A percentile compares a stretch with the other conserved stretches of the same genome.
Conservation (phyloP, 2,329 filamentous ascomycete species). For the Trichoderma oligosporum region DNA sequence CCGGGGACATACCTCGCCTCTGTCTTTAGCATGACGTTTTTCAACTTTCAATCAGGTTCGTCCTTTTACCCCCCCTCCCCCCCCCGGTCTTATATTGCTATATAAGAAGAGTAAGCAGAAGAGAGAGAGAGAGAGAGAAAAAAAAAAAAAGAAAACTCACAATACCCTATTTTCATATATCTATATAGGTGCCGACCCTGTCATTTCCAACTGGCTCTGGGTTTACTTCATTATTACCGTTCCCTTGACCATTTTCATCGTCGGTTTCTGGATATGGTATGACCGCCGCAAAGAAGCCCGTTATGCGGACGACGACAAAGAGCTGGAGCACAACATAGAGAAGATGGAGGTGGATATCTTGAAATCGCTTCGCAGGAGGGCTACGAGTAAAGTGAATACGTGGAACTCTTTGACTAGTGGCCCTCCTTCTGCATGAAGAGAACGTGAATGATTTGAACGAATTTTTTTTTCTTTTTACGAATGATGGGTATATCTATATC, state of each 20-base stretch:
- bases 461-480: neutral
- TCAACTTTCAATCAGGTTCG: conserved; percentile 54
- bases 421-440: conserved; percentile 25
- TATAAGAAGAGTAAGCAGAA: too few species aligned
- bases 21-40: conserved; percentile 64
- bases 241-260: conserved; percentile 53
- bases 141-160: neutral
- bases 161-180: neutral
- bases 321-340: conserved; percentile 53
- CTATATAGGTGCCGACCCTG: conserved; percentile 32
- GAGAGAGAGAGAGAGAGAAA: too few species aligned
- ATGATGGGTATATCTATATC: neutral
- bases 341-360: conserved; percentile 57
- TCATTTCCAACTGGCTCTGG: conserved; percentile 54
- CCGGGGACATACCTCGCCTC: conserved; percentile 61
- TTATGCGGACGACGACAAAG: conserved; percentile 47
- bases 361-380: conserved; percentile 52
- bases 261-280: conserved; percentile 53
- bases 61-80: neutral
- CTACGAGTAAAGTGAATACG: conserved; percentile 53
- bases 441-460: neutral
- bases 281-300: conserved; percentile 48
- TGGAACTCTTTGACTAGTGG: conserved; percentile 45
- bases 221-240: conserved; percentile 61
- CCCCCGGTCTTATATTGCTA: neutral